Percentiles rank a stretch among this genome's conserved stretches.
Conservation (phyloP, 306 rosid genomes). For the Astragalus glycyphyllos region DNA sequence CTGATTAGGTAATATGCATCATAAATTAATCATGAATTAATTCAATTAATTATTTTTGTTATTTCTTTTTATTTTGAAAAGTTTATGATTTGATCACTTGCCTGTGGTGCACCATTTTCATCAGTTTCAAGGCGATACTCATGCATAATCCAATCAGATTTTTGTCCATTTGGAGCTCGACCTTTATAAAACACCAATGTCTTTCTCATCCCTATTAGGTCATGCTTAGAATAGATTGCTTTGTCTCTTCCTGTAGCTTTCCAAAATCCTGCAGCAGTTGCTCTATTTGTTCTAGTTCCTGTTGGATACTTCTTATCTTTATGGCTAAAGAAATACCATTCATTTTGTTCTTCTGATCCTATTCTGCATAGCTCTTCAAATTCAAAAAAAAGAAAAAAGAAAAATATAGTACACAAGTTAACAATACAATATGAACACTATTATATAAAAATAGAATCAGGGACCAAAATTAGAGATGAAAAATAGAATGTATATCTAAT, state of each 20-base stretch:
- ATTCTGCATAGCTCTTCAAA: slow-evolving; percentile 78
- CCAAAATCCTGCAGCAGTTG: slow-evolving; percentile 96
- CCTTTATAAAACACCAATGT: slow-evolving; percentile 91
- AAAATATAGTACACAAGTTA: not conserved
- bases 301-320: slow-evolving; percentile 98
- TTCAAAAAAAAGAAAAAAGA: not conserved
- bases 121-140: slow-evolving; percentile 89
- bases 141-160: slow-evolving; percentile 98
- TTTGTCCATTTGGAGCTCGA: slow-evolving; percentile 95
- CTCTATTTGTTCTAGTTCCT: slow-evolving; percentile 93
- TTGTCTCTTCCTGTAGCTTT: slow-evolving; percentile 98
- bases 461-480: too few relatives aligned
- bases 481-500: too few relatives aligned
- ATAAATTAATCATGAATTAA: not conserved
- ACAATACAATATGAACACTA: not conserved
- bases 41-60: not conserved
- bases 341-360: slow-evolving; percentile 88
- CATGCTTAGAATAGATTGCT: slow-evolving; percentile 85
- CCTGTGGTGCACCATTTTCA: slow-evolving; percentile 91
- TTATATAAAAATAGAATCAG: too few relatives aligned
- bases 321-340: slow-evolving; percentile 93
- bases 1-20: not conserved
- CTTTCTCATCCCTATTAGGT: slow-evolving; percentile 89
- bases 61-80: not conserved
- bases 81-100: slow-evolving; percentile 42